phyloP scores from a whole-genome alignment of 352 stramenopile genomes.

The Phytophthora quininea region DNA sequence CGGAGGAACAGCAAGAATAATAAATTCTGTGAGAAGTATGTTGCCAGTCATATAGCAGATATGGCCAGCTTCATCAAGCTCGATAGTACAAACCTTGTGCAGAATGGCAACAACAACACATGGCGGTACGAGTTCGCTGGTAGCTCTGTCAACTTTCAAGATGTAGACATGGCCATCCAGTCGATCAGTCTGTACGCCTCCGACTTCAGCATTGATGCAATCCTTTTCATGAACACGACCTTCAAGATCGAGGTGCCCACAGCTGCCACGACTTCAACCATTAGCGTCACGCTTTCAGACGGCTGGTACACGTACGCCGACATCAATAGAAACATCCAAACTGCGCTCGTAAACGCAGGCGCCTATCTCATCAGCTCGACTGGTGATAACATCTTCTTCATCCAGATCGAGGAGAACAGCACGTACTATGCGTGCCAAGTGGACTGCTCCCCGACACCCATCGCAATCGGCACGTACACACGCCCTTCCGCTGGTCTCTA shows the following conservation, averaged over 20 bases:
- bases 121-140: constrained; percentile 13
- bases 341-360: constrained; percentile 13
- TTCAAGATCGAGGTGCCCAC: constrained; percentile 27
- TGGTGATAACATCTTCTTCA: constrained; percentile 22
- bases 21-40: constrained; percentile 2
- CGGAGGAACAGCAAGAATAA: neutral
- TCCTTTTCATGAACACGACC: constrained; percentile 18
- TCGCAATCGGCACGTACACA: constrained; percentile 15
- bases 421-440: constrained; percentile 28
- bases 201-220: constrained; percentile 34
- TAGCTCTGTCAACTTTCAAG: constrained; percentile 19
- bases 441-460: constrained; percentile 18
- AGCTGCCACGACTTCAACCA: constrained; percentile 12
- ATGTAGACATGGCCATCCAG: constrained; percentile 20
- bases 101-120: constrained; percentile 32
- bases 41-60: neutral
- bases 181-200: constrained; percentile 29
- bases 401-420: constrained; percentile 22
- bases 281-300: constrained; percentile 23
- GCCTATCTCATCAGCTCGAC: constrained; percentile 28
- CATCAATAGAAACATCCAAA: constrained; percentile 27
- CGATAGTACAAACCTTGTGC: constrained; percentile 20
- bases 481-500: constrained; percentile 26
- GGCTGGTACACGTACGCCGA: constrained; percentile 25
- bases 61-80: constrained; percentile 4